Percentiles rank a stretch among this genome's conserved stretches.
phyloP scores from a whole-genome alignment of 2,329 filamentous ascomycete genomes.

The Phaeosphaeriaceae sp. region DNA sequence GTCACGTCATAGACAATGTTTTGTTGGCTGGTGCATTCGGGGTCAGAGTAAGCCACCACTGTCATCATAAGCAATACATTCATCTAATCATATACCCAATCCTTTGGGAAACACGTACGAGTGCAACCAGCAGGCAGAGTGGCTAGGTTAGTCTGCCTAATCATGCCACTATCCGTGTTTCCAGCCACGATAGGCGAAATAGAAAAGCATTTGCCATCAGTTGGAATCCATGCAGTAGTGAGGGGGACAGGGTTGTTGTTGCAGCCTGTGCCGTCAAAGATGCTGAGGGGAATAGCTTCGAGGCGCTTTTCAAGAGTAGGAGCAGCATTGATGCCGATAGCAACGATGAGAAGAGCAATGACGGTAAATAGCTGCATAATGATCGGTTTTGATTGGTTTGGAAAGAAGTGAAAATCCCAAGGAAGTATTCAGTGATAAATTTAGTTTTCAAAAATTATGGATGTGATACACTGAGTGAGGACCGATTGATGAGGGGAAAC shows the following conservation, averaged over 20 bases:
- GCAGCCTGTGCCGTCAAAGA: conserved; percentile 19
- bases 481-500: not conserved
- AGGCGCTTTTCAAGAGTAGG: conserved; percentile 11
- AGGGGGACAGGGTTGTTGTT: conserved; percentile 11
- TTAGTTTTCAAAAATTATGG: not conserved
- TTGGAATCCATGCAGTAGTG: conserved; percentile 18
- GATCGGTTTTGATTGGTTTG: conserved; percentile 2
- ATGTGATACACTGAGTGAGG: conserved; percentile 9
- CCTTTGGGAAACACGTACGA: conserved; percentile 9
- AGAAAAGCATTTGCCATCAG: conserved; percentile 20
- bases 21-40: conserved; percentile 7
- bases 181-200: conserved; percentile 20
- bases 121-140: conserved; percentile 16
- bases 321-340: conserved; percentile 18
- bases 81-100: not conserved
- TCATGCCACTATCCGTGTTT: conserved; percentile 15
- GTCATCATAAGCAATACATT: not conserved
- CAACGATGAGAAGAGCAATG: conserved; percentile 12
- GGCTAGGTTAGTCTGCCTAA: not conserved
- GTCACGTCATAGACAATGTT: conserved; percentile 6
- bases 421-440: not conserved
- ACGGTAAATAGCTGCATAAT: conserved; percentile 16
- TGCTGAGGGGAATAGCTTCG: conserved; percentile 17
- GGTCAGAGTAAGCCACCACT: conserved; percentile 12
- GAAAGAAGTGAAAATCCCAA: not conserved